These are phyloP conservation scores for Vitis hybrid DNA, from an alignment of 177 flowering plant genomes.

Conservation along the genomic window DNA sequence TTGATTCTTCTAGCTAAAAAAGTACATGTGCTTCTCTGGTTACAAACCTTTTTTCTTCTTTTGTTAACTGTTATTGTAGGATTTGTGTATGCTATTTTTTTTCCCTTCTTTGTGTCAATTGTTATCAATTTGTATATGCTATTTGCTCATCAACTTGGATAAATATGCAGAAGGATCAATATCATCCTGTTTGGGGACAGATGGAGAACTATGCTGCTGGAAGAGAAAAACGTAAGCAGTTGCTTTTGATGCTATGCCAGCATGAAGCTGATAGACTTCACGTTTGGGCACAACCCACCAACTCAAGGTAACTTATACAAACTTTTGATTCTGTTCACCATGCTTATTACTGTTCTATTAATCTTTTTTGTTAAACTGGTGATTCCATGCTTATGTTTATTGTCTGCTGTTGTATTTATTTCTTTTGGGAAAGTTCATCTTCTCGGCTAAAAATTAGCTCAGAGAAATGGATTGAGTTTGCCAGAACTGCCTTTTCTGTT, in stretches of 20 bases:
- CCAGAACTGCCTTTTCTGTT: slow-evolving; percentile 88
- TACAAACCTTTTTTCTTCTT: neutral
- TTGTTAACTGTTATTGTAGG: neutral
- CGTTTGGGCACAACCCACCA: slow-evolving; percentile 93
- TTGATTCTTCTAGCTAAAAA: neutral
- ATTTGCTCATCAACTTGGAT: neutral
- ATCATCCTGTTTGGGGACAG: slow-evolving; percentile 68
- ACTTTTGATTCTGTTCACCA: neutral
- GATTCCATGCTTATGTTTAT: neutral
- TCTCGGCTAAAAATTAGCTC: slow-evolving; percentile 69
- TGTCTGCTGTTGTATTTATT: slow-evolving; percentile 1
- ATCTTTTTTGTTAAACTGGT: neutral
- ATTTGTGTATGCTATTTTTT: neutral
- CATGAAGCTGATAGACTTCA: slow-evolving; percentile 98
- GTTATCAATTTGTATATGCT: neutral
- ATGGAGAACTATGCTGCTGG: slow-evolving; percentile 75
- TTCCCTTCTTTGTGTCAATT: neutral
- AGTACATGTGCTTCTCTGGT: neutral
- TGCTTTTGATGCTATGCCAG: slow-evolving; percentile 93
- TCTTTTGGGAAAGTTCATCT: slow-evolving; percentile 48
- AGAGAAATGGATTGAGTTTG: slow-evolving; percentile 91
- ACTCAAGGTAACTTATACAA: slow-evolving; percentile 53
- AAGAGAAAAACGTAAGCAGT: slow-evolving; percentile 82
- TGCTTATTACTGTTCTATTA: slow-evolving; percentile 2
- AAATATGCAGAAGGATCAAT: too few relatives aligned